Base-by-base conservation (phyloP, 73 alveolate genomes). In the Durusdinium trenchii region DNA sequence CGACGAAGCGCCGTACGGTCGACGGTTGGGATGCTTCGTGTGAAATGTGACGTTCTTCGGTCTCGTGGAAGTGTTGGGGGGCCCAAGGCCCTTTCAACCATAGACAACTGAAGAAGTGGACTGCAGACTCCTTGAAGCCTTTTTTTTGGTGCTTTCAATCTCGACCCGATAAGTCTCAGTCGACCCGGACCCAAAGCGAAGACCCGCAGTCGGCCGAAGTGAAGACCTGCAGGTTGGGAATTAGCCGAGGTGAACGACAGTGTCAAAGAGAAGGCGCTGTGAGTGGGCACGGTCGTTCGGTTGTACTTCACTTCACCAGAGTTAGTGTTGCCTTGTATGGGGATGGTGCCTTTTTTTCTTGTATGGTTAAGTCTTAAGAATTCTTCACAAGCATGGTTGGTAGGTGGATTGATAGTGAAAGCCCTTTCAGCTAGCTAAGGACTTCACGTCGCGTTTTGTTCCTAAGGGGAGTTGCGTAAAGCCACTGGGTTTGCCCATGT, bases 211-310 rank as follows among this genome's bases (percentile, higher is more conserved):
- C 32, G 69, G 30, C 51, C 2, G n/a, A 30, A 73, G 30, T 57
- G 61, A 36, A 14, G 35, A 3, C 14, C 36, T 45, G 2, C 73
- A 91, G 98, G 98, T 52, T 91, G 98, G 98, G 98, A 91, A 54
- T 1, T 91, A 32, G 98, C 98, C 3, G 98, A 91, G 45, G 98
- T 54, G 60, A 91, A 51, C n/a, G 98, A 91, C 61, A 45, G 46
- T 36, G 98, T 91, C 61, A 91, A 91, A 50, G 98, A 91, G 87
- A 91, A 91, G 98, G 98, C 67, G 48, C 52, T 1, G 23, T 14
- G 16, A 38, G 12, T 57, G 69, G 69, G 32, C 23, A 16, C 23
- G 32, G 32, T 23, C 32, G 12, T 57, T 12, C 23, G 69, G 69
- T 57, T 57, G 69, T n/a, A 54, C 20, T 54, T 54, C 64, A 20